Conservation (phyloP, 805 yeast species). For the Saccharomycopsis sp. region DNA sequence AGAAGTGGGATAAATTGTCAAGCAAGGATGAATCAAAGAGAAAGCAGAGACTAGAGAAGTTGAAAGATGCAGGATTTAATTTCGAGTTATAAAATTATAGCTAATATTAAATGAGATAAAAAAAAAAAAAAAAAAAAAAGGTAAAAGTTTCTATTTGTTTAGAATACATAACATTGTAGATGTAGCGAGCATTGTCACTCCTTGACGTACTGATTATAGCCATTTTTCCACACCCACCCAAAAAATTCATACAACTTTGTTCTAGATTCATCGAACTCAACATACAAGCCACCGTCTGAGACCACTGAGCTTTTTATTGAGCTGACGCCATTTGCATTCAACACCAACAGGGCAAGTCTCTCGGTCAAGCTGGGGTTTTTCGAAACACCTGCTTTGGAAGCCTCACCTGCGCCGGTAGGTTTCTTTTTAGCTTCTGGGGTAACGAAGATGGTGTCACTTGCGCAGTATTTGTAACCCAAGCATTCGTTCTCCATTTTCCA, state of each 20-base stretch:
- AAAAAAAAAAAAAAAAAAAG: too few species aligned
- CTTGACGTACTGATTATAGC: constrained; percentile 11
- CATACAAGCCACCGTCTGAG: constrained; percentile 7
- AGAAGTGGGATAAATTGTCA: constrained; percentile 47
- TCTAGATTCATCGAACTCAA: constrained; percentile 4
- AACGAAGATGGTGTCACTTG: constrained; percentile 36
- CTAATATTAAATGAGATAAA: too few species aligned
- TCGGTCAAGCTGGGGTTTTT: too few species aligned
- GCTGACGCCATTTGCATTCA: background rate
- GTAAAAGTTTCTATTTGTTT: too few species aligned
- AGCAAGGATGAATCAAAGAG: constrained; percentile 36
- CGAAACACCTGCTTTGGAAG: background rate
- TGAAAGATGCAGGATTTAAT: constrained; percentile 52
- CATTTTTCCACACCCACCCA: constrained; percentile 15
- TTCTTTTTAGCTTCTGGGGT: background rate
- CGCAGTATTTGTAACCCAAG: constrained; percentile 51
- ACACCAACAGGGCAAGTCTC: too few species aligned
- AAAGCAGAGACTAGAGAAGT: constrained; percentile 37
- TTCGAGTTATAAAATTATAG: constrained; percentile 26
- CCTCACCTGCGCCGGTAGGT: background rate
- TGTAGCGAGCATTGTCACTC: too few species aligned
- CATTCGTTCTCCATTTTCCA: constrained; percentile 48
- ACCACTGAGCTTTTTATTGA: background rate
- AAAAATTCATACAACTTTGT: constrained; percentile 11
- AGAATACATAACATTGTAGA: too few species aligned